phyloP scores from a whole-genome alignment of 2,329 filamentous ascomycete species.

The Aspergillus felis region DNA sequence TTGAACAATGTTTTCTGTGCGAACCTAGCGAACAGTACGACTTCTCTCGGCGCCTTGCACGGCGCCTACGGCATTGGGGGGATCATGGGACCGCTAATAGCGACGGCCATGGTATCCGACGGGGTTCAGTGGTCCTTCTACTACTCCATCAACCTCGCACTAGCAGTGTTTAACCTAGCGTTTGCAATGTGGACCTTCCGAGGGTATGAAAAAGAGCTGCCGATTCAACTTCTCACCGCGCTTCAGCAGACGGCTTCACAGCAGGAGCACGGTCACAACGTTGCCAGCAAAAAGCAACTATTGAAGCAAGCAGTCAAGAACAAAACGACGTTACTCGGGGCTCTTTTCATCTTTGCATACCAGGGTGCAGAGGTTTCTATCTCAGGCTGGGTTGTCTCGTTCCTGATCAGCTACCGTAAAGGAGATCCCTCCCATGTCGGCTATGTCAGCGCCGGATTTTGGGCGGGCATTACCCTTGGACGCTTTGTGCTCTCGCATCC shows the following conservation, averaged over 20 bases:
- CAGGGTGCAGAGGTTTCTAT: slow-evolving; percentile 81
- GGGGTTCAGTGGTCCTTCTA: slow-evolving; percentile 65
- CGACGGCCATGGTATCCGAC: slow-evolving; percentile 65
- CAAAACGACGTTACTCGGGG: slow-evolving; percentile 65
- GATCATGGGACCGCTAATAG: slow-evolving; percentile 64
- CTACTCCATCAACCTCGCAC: slow-evolving; percentile 63
- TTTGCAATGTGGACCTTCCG: slow-evolving; percentile 66
- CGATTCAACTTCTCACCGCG: slow-evolving; percentile 40
- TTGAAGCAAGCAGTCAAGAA: slow-evolving; percentile 50
- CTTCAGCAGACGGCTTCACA: slow-evolving; percentile 43
- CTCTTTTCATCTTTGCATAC: slow-evolving; percentile 80
- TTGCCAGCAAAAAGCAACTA: slow-evolving; percentile 25
- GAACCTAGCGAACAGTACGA: slow-evolving; percentile 50
- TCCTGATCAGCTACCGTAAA: slow-evolving; percentile 68
- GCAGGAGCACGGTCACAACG: slow-evolving; percentile 26
- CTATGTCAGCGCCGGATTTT: slow-evolving; percentile 70
- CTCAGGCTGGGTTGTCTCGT: slow-evolving; percentile 83
- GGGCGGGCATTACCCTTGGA: slow-evolving; percentile 70
- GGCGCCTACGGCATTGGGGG: slow-evolving; percentile 57
- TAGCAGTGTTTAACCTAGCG: slow-evolving; percentile 55
- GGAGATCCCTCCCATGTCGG: slow-evolving; percentile 69
- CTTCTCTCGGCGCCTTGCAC: slow-evolving; percentile 41
- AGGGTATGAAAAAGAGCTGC: slow-evolving; percentile 62
- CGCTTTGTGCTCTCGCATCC: slow-evolving; percentile 67
- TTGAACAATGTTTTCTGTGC: slow-evolving; percentile 56